Percentiles rank a stretch among this genome's conserved stretches.
Conservation (phyloP, 2,329 filamentous ascomycete genomes). For the Penicillium sp. region DNA sequence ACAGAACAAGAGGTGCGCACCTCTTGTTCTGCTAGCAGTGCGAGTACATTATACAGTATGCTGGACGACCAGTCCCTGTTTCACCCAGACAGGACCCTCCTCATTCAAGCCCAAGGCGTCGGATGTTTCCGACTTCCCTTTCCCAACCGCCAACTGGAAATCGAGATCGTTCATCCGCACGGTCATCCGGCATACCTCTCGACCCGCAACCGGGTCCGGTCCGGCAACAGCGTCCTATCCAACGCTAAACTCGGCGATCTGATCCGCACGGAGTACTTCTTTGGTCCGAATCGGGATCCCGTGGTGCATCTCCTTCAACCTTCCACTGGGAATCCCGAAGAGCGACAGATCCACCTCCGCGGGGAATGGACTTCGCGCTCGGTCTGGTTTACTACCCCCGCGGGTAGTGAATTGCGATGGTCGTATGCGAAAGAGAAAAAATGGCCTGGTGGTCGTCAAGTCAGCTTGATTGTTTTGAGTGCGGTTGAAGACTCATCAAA, state of each 20-base stretch:
- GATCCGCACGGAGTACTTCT: conserved; percentile 62
- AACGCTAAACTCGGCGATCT: conserved; percentile 41
- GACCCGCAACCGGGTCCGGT: conserved; percentile 52
- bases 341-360: conserved; percentile 35
- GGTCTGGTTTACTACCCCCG: conserved; percentile 51
- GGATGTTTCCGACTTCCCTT: conserved; percentile 39
- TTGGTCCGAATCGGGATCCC: conserved; percentile 59
- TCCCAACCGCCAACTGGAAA: conserved; percentile 44
- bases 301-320: conserved; percentile 46
- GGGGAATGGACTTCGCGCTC: conserved; percentile 54
- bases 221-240: conserved; percentile 55
- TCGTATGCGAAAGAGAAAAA: conserved; percentile 53
- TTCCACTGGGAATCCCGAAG: conserved; percentile 26
- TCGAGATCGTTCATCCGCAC: conserved; percentile 38
- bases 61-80: conserved; percentile 19
- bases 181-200: conserved; percentile 56
- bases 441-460: conserved; percentile 40
- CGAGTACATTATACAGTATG: conserved; percentile 17
- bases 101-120: conserved; percentile 36
- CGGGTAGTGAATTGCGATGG: conserved; percentile 59
- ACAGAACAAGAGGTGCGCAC: conserved; percentile 14
- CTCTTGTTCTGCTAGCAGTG: conserved; percentile 15
- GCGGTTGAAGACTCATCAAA: conserved; percentile 15
- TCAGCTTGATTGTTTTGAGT: conserved; percentile 34
- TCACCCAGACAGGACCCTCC: conserved; percentile 16